Conservation (phyloP, 257 asterid genomes). For the Solanum okadae region DNA sequence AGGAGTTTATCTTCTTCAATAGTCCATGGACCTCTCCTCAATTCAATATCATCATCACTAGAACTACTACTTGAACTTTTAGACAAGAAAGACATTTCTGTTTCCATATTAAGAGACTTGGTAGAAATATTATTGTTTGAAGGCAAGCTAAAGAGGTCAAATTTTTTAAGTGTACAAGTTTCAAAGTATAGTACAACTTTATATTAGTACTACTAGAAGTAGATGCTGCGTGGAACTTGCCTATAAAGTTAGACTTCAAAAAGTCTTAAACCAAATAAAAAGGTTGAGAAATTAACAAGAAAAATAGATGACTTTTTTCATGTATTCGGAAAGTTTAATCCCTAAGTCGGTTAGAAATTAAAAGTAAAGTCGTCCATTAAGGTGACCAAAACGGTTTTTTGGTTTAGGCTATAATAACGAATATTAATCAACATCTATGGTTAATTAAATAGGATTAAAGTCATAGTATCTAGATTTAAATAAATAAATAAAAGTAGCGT, state of each 20-base stretch:
- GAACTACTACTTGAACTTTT: slow-evolving; percentile 11
- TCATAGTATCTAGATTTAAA: background rate
- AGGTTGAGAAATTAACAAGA: background rate
- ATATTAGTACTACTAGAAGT: background rate
- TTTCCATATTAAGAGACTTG: background rate
- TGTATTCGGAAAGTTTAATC: background rate
- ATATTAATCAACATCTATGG: background rate
- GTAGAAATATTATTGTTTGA: background rate
- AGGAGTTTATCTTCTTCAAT: slow-evolving; percentile 28
- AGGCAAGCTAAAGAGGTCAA: background rate
- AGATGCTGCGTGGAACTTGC: background rate
- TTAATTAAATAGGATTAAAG: background rate
- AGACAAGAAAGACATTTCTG: slow-evolving; percentile 3
- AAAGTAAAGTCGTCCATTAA: background rate
- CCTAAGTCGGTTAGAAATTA: background rate
- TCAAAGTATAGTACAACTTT: background rate
- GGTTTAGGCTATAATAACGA: background rate
- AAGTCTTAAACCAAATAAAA: background rate
- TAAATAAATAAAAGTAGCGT: background rate
- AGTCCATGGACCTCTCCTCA: slow-evolving; percentile 39
- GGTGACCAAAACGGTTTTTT: background rate
- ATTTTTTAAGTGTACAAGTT: background rate
- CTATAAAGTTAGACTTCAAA: background rate
- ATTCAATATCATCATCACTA: slow-evolving; percentile 11
- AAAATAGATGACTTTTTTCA: background rate